Conservation (phyloP, 495 filamentous ascomycete genomes). For the Aspergillus carlsbadensis region DNA sequence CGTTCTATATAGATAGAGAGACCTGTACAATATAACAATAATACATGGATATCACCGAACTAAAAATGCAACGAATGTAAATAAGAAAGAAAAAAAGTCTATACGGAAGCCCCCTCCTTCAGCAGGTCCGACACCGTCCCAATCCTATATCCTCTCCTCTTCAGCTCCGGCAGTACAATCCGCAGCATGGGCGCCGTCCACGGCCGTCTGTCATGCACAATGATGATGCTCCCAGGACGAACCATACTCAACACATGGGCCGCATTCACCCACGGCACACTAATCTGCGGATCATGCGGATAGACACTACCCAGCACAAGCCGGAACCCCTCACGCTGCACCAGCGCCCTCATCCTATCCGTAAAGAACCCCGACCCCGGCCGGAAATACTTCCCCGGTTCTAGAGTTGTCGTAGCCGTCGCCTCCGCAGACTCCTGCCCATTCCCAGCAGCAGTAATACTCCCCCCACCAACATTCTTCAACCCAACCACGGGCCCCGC, state of each 20-base stretch:
- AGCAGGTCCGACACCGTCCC: constrained; percentile 67
- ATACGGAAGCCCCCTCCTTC: constrained; percentile 14
- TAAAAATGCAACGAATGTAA: too few relatives aligned
- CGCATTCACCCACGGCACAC: constrained; percentile 66
- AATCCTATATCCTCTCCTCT: constrained; percentile 63
- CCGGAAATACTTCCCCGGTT: constrained; percentile 55
- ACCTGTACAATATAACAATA: constrained; percentile 8
- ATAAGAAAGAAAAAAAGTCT: background rate
- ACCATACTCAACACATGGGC: constrained; percentile 77
- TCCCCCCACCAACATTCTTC: background rate
- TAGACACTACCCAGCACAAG: constrained; percentile 79
- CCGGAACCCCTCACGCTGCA: constrained; percentile 56
- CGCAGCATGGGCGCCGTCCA: constrained; percentile 79
- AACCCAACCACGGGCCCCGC: background rate
- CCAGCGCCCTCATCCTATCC: constrained; percentile 57
- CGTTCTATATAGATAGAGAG: constrained; percentile 6
- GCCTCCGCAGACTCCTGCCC: background rate
- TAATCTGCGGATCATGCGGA: constrained; percentile 81
- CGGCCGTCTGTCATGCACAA: constrained; percentile 76
- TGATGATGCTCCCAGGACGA: constrained; percentile 70
- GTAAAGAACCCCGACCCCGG: constrained; percentile 82
- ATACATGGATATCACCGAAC: constrained; percentile 1
- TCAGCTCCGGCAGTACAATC: constrained; percentile 67
- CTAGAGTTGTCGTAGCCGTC: background rate
- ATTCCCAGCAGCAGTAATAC: background rate